phyloP scores from a whole-genome alignment of 208 protist species.

The Trypanosoma melophagium region DNA sequence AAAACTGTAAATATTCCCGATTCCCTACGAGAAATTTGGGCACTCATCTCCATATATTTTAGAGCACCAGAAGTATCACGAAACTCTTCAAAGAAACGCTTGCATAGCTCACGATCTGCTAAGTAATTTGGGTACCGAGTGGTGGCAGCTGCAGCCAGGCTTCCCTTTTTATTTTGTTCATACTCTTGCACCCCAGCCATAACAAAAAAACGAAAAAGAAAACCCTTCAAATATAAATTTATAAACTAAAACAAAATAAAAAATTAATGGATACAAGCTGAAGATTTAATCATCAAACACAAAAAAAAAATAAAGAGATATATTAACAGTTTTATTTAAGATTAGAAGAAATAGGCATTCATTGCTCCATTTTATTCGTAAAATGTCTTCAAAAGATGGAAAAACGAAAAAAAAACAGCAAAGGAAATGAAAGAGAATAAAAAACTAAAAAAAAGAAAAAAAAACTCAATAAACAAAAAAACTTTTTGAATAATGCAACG shows the following conservation, averaged over 20 bases:
- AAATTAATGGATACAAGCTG: background rate
- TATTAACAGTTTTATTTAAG: background rate
- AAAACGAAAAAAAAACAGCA: too few relatives aligned
- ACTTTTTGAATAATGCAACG: background rate
- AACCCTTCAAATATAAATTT: background rate
- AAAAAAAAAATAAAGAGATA: conserved; percentile 3
- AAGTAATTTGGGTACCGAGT: conserved; percentile 83
- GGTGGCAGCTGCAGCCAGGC: conserved; percentile 59
- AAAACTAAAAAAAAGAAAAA: background rate
- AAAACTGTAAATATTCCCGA: conserved; percentile 48
- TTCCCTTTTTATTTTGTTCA: conserved; percentile 24
- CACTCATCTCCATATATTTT: conserved; percentile 58
- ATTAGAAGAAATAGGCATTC: too few relatives aligned
- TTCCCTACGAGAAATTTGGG: conserved; percentile 41
- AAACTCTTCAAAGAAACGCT: conserved; percentile 69
- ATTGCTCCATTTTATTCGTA: too few relatives aligned
- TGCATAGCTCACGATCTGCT: conserved; percentile 71
- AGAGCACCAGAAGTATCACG: conserved; percentile 41
- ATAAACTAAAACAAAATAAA: conserved; percentile 1
- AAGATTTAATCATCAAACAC: background rate
- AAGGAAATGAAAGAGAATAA: background rate
- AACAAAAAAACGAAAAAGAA: conserved; percentile 7
- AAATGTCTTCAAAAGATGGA: too few relatives aligned
- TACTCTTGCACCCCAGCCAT: conserved; percentile 12
- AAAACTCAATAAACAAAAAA: background rate